Percentiles rank a stretch among this genome's conserved stretches.
phyloP scores from a whole-genome alignment of 805 yeast genomes.

The Teunomyces tritomae region DNA sequence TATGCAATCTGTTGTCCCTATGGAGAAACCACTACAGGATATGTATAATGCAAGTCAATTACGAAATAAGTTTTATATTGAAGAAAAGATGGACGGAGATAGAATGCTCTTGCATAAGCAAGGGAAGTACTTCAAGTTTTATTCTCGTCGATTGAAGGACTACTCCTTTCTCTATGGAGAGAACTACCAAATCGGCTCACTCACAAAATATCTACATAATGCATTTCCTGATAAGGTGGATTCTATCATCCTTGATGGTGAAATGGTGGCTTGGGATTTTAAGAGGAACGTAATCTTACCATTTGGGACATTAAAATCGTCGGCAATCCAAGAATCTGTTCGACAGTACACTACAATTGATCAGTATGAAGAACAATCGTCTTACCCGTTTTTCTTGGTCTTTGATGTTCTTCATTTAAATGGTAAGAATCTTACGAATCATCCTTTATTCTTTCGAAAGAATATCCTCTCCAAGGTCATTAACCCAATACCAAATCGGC shows the following conservation, averaged over 20 bases:
- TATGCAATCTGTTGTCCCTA: slow-evolving; percentile 34
- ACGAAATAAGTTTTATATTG: slow-evolving; percentile 55
- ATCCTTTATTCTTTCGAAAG: slow-evolving; percentile 57
- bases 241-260: slow-evolving; percentile 73
- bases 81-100: slow-evolving; percentile 94
- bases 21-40: slow-evolving; percentile 16
- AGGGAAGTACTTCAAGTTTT: slow-evolving; percentile 50
- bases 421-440: slow-evolving; percentile 56
- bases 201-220: slow-evolving; percentile 49
- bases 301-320: slow-evolving; percentile 73
- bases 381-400: slow-evolving; percentile 56
- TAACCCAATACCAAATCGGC: slow-evolving; percentile 42
- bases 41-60: slow-evolving; percentile 14
- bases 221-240: slow-evolving; percentile 39
- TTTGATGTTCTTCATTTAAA: slow-evolving; percentile 76
- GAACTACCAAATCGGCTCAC: slow-evolving; percentile 46
- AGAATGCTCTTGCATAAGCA: slow-evolving; percentile 74
- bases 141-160: slow-evolving; percentile 69
- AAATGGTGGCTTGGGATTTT: slow-evolving; percentile 86
- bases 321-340: slow-evolving; percentile 56
- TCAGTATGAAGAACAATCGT: slow-evolving; percentile 29
- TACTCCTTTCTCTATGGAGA: slow-evolving; percentile 70
- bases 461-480: slow-evolving; percentile 45
- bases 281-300: slow-evolving; percentile 57
- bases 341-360: slow-evolving; percentile 38